Base-by-base conservation (phyloP, 768 basidiomycete genomes). In the Cyathus striatus region DNA sequence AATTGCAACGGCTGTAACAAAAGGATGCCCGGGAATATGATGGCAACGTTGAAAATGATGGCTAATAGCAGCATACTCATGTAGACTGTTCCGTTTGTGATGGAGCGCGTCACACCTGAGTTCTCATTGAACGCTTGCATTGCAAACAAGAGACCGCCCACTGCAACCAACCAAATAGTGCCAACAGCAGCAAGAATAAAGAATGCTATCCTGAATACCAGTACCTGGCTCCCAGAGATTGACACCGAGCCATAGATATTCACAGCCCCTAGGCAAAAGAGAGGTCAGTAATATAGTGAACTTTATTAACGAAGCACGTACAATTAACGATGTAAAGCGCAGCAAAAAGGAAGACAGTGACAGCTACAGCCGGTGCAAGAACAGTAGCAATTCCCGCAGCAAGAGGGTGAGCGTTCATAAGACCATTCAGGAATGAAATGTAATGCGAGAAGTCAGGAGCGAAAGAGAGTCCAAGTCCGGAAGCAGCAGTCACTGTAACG, bases 381-480 rank as follows among this genome's bases (percentile, higher is more conserved):
- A 81, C 72, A 6, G 83, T 82, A 1, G 79, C 83, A 24, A 90
- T 51, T 1, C 84, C 87, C 9, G 79, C 69, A 5, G 70, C 75
- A 38, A 89, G 56, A 2, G 66, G 61, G 48, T 79, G 64, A 10
- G 70, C 61, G 4, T 62, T 63, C 16, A 75, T 61, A 4, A 90
- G 57, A 1, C 76, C 70, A 24, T 62, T 49, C 43, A 90, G 63
- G 64, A 90, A 86, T 0, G 78, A 70, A 12, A 90, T 56, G 51
- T 79, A 84, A 61, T 87, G 81, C 0, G 79, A 77, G 43, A 86
- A 76, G 50, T 86, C 78, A 3, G 89, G 88, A 1, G 84, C 79
- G n/a, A 73, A 70, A 32, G 79, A 72, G 16, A 90, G 63, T 5
- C 77, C 73, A 32, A 92, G 69, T 2, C 83, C 86, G 17, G 79